These are phyloP conservation scores for Glarea lozoyensis DNA, from an alignment of 495 filamentous ascomycete genomes.

Conservation along the genomic window DNA sequence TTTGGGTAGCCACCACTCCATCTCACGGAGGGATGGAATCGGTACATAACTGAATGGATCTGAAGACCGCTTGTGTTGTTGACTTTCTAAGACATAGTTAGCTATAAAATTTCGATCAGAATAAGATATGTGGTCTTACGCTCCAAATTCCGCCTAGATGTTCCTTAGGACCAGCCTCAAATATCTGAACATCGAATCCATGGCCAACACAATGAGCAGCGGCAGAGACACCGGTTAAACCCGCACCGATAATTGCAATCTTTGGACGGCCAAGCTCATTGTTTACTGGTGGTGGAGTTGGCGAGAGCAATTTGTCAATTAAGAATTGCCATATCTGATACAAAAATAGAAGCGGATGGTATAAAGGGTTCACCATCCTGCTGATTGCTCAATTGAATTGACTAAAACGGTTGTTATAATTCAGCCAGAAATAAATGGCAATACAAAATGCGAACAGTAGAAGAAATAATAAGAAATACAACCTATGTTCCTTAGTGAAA, in stretches of 20 bases:
- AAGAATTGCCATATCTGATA: slow-evolving; percentile 62
- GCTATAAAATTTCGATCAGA: slow-evolving; percentile 2
- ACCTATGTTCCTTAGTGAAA: background rate
- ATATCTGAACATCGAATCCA: slow-evolving; percentile 74
- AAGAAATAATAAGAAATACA: background rate
- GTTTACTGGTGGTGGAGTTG: slow-evolving; percentile 53
- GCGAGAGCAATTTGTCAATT: slow-evolving; percentile 57
- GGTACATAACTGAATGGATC: slow-evolving; percentile 81
- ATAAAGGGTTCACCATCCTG: slow-evolving; percentile 22
- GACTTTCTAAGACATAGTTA: slow-evolving; percentile 43
- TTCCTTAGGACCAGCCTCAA: slow-evolving; percentile 56
- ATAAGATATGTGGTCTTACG: slow-evolving; percentile 33
- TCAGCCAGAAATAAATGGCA: background rate
- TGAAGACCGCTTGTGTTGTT: slow-evolving; percentile 78
- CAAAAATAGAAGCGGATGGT: slow-evolving; percentile 45
- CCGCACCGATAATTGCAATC: slow-evolving; percentile 76
- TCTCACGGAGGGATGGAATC: slow-evolving; percentile 72
- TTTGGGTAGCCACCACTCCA: slow-evolving; percentile 70
- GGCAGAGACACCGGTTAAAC: slow-evolving; percentile 72
- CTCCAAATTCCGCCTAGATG: slow-evolving; percentile 79
- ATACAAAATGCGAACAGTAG: background rate
- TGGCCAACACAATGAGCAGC: slow-evolving; percentile 82
- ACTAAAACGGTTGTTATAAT: too few relatives aligned
- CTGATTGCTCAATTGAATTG: background rate
- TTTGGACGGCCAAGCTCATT: slow-evolving; percentile 46